Evolutionary conservation across 1,284 basidiomycete genomes (phyloP), one percentile per base, ranked within the genome.

Genomic region (Ceraceosorus guamensis): DNA sequence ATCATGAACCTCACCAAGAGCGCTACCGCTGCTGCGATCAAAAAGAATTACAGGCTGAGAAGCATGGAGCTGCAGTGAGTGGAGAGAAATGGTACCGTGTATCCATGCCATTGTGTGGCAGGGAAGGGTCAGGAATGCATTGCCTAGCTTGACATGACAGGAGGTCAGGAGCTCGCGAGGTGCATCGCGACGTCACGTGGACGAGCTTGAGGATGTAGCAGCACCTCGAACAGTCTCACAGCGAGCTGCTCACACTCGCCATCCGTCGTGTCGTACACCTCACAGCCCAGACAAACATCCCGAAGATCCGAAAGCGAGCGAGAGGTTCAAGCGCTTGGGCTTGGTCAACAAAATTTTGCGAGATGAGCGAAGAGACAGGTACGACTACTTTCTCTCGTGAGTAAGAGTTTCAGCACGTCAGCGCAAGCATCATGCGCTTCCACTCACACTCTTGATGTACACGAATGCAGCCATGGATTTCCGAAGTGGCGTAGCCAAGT

Each of bases 311-410:
- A 54, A 62, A 8, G 68, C 68, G 6, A 59, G 67, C 48, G 65
- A 72, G 50, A 60, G 68, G 16, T 76, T 76, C 53, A 73, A 75
- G 52, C 63, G 63, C 0, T 58, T 76, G 0, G 73, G 73, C 1
- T 53, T 73, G 31, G 65, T 76, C 45, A 71, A 70, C 61, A 70
- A 71, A 56, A 73, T 76, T 53, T 53, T 76, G 45, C 57, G 73
- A 8, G 72, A 76, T 50, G 66, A 59, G 37, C 61, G 72, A 30
- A 63, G 71, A 44, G 73, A 75, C 51, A 57, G 72, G 14, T 76
- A 76, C 64, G 67, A 76, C 52, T 67, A 73, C 44, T 75, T 75
- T 48, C 55, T 76, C 30, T 53, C 55, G 50, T 52, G 50, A 46
- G 3, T 48, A 11, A 16, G 18, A n/a, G n/a, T n/a, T n/a, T n/a